Conservation (phyloP, 83 land plant genomes). For the Diphasiastrum complanatum region DNA sequence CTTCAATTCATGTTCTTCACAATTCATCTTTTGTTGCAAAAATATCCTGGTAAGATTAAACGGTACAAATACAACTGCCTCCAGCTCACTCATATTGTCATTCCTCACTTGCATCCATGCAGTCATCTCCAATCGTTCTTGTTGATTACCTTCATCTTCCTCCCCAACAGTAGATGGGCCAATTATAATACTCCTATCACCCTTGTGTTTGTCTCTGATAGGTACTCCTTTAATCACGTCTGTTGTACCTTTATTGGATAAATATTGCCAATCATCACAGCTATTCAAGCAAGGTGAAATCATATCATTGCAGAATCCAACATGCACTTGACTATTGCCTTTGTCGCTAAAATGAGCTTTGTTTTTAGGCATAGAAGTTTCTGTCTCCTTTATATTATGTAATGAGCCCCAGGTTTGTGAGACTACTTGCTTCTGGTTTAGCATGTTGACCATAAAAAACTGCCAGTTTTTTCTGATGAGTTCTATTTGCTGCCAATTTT, state of each 20-base stretch:
- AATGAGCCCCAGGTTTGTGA: not conserved
- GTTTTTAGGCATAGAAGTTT: not conserved
- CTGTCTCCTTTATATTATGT: not conserved
- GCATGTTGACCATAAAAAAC: not conserved
- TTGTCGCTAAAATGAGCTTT: not conserved
- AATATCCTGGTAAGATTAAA: slow-evolving; percentile 12
- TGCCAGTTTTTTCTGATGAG: slow-evolving; percentile 14
- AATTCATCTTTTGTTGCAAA: slow-evolving; percentile 19
- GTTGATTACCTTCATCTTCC: not conserved
- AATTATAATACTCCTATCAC: too few species aligned
- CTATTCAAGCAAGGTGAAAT: too few species aligned
- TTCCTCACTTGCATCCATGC: slow-evolving; percentile 5
- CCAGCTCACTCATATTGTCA: not conserved
- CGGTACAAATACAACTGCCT: not conserved
- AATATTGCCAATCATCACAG: too few species aligned
- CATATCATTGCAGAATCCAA: not conserved
- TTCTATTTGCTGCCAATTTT: slow-evolving; percentile 11
- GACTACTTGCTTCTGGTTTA: not conserved
- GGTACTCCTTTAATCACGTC: too few species aligned
- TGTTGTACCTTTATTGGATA: too few species aligned
- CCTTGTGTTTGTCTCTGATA: too few species aligned
- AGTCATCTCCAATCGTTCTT: not conserved
- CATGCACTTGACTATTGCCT: not conserved
- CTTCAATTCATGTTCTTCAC: slow-evolving; percentile 10
- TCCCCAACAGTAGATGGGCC: not conserved